phyloP scores from a whole-genome alignment of 768 basidiomycete genomes.

The Leucosporidium scottii region DNA sequence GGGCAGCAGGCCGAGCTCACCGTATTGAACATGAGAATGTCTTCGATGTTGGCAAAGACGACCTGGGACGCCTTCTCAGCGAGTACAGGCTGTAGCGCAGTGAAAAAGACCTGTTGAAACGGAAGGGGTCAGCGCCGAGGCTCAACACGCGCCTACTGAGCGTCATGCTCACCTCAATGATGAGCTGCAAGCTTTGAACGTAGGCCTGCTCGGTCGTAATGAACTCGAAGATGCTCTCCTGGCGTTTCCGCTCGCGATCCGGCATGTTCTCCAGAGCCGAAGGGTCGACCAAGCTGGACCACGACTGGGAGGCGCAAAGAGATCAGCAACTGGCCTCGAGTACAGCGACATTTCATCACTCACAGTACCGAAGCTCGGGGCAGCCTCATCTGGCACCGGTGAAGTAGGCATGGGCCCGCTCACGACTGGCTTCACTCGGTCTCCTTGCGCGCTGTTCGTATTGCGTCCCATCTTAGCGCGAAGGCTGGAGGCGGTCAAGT shows the following conservation, averaged over 20 bases:
- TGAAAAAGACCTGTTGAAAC: conserved; percentile 66
- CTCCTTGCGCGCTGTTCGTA: not conserved
- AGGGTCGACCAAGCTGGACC: conserved; percentile 85
- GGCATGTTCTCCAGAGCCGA: conserved; percentile 75
- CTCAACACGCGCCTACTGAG: not conserved
- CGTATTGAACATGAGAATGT: conserved; percentile 80
- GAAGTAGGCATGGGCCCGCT: conserved; percentile 21
- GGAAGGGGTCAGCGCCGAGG: not conserved
- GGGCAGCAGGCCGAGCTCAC: conserved; percentile 42
- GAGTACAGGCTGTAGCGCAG: conserved; percentile 62
- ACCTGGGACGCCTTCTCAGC: conserved; percentile 69
- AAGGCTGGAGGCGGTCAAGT: too few relatives aligned
- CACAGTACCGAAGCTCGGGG: conserved; percentile 15
- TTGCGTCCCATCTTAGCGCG: not conserved
- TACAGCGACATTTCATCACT: not conserved
- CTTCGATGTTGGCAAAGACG: conserved; percentile 89
- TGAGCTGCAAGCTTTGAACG: conserved; percentile 81
- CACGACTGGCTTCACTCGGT: not conserved
- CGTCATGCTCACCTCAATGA: conserved; percentile 62
- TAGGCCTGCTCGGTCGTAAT: conserved; percentile 85
- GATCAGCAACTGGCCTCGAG: too few relatives aligned
- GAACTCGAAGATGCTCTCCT: conserved; percentile 94
- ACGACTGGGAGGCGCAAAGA: conserved; percentile 50
- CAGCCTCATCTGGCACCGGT: not conserved
- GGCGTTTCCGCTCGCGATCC: conserved; percentile 67